Percentiles rank a stretch among this genome's conserved stretches.
Conservation (phyloP, 2,329 filamentous ascomycete genomes). For the Onygenales sp. region DNA sequence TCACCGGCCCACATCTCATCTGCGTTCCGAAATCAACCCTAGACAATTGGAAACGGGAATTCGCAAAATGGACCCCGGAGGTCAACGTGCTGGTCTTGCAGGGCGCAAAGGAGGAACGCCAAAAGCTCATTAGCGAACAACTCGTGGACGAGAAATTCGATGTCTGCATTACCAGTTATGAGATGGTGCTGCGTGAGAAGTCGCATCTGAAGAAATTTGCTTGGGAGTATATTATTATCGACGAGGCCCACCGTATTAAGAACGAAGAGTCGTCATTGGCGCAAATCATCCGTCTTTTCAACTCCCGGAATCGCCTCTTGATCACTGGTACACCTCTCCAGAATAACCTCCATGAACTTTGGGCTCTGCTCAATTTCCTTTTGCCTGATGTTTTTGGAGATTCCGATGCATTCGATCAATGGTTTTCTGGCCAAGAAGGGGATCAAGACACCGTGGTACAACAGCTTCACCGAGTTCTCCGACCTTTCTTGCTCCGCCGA, state of each 20-base stretch:
- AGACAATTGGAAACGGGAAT: constrained; percentile 97
- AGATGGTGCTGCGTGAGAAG: constrained; percentile 97
- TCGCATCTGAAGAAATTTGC: constrained; percentile 92
- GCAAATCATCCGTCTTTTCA: constrained; percentile 92
- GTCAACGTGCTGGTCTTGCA: constrained; percentile 90
- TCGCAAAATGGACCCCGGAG: constrained; percentile 87
- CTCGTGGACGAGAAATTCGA: constrained; percentile 94
- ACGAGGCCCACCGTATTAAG: constrained; percentile 97
- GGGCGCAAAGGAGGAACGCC: constrained; percentile 87
- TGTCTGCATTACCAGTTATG: constrained; percentile 96
- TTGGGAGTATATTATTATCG: constrained; percentile 99
- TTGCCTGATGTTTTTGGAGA: constrained; percentile 98
- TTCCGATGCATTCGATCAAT: constrained; percentile 91
- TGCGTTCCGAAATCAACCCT: constrained; percentile 93
- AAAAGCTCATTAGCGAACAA: constrained; percentile 77
- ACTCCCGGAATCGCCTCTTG: constrained; percentile 85
- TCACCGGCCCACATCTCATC: constrained; percentile 81
- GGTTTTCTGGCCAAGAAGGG: constrained; percentile 84
- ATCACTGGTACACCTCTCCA: constrained; percentile 96
- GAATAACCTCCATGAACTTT: constrained; percentile 96
- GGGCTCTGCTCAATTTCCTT: constrained; percentile 94
- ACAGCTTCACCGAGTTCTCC: constrained; percentile 84
- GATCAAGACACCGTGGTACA: constrained; percentile 95
- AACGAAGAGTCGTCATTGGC: constrained; percentile 96
- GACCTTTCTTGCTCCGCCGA: constrained; percentile 87